Conservation (phyloP, 140 eudicot species). For the Cichorium intybus region DNA sequence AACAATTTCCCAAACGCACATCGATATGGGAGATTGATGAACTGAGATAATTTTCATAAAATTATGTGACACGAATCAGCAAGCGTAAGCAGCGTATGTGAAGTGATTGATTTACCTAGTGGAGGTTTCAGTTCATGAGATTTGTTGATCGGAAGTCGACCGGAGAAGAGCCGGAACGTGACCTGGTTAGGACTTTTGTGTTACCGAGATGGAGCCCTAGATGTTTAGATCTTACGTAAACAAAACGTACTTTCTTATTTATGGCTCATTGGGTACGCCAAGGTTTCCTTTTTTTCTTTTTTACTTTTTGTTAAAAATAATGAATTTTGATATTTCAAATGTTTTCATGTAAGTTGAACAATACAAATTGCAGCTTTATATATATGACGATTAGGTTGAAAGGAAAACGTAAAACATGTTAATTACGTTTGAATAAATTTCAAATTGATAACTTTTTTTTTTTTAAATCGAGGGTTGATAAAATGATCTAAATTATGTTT, state of each 20-base stretch:
- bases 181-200: slow-evolving; percentile 13
- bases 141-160: slow-evolving; percentile 15
- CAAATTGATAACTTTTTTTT: too few relatives aligned
- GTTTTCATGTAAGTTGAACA: too few relatives aligned
- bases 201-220: slow-evolving; percentile 15
- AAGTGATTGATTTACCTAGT: slow-evolving; percentile 8
- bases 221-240: slow-evolving; percentile 24
- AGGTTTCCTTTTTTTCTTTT: not conserved
- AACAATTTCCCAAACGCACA: not conserved
- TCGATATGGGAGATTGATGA: slow-evolving; percentile 3
- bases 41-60: not conserved
- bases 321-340: too few relatives aligned
- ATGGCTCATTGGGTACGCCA: not conserved
- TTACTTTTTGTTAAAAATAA: not conserved
- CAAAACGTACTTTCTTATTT: slow-evolving; percentile 13
- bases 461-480: too few relatives aligned
- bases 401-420: too few relatives aligned
- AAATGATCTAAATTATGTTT: too few relatives aligned
- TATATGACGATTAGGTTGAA: too few relatives aligned
- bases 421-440: too few relatives aligned
- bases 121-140: not conserved
- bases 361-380: too few relatives aligned
- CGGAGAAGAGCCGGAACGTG: slow-evolving; percentile 19
- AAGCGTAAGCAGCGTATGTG: not conserved
- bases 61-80: not conserved